Base-by-base conservation (phyloP, 345 rosid genomes). In the Trapa bicornis region DNA sequence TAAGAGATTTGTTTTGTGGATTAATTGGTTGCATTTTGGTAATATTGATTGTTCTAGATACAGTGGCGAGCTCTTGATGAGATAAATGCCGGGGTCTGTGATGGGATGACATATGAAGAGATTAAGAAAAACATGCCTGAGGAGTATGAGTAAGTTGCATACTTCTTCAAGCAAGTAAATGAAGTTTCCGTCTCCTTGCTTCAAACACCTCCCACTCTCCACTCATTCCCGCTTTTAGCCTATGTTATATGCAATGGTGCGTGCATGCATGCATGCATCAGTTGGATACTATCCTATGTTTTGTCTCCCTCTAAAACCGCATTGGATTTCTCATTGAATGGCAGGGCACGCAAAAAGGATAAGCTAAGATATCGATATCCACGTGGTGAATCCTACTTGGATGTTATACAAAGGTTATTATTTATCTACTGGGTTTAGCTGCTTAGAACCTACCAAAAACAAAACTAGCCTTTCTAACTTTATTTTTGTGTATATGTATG, bases 1-100 rank as follows among this genome's bases (percentile, higher is more conserved):
- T 48, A 47, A 33, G 45, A 38, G 64, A 45, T 8, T 13, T 43
- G 29, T 22, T 56, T 60, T 33, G 13, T 10, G 48, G 29, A 9
- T 36, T 9, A 60, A 33, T 29, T 47, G 33, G 47, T 71, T 16
- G 58, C n/a, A 9, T 61, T 50, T 63, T 35, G 41, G 5, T 42
- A 37, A 10, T 38, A 57, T 33, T 67, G 36, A 58, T 64, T 70
- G 71, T 66, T 71, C 52, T 70, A 95, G 99, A 93, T 95, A 74
- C 99, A 95, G 84, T 95, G 99, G 99, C 97, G 97, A 74, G 96
- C 97, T 37, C 86, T 95, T 53, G 99, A 95, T 69, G 99, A 95
- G 86, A 91, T 95, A 78, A 95, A 95, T 75, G 83, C 99, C 69
- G 99, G 99, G 80, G 96, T 87, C 14, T 95, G 99, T 68, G 99